phyloP scores from a whole-genome alignment of 2,329 filamentous ascomycete species.

The Microsporum canis region DNA sequence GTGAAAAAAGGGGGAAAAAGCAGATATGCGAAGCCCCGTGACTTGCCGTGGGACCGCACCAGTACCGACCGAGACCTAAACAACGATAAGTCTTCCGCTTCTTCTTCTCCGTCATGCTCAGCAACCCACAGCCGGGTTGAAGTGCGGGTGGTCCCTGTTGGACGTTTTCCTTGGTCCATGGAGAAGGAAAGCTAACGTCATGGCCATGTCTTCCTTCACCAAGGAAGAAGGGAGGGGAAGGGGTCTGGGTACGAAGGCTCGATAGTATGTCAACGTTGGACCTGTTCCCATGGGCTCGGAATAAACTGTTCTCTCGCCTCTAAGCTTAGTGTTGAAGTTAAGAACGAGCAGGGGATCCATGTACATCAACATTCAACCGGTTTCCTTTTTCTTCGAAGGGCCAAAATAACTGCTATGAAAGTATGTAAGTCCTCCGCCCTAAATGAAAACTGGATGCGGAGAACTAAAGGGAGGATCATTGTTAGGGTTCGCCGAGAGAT shows the following conservation, averaged over 20 bases:
- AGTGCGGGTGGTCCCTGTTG: neutral
- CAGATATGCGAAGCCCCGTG: neutral
- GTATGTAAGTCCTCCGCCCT: neutral
- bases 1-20: neutral
- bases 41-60: slow-evolving; percentile 27
- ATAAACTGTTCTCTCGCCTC: neutral
- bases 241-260: neutral
- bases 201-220: too few relatives aligned
- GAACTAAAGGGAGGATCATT: neutral
- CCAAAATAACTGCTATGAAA: neutral
- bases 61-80: slow-evolving; percentile 20
- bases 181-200: too few relatives aligned
- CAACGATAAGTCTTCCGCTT: neutral
- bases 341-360: neutral
- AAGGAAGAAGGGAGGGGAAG: neutral
- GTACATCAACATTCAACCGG: neutral
- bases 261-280: neutral
- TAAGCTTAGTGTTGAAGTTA: neutral
- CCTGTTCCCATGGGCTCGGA: neutral
- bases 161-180: neutral
- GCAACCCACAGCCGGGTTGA: too few relatives aligned
- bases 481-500: neutral
- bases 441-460: neutral
- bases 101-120: too few relatives aligned
- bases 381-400: neutral